Conservation (phyloP, 345 rosid genomes). For the Acer yangbiense region DNA sequence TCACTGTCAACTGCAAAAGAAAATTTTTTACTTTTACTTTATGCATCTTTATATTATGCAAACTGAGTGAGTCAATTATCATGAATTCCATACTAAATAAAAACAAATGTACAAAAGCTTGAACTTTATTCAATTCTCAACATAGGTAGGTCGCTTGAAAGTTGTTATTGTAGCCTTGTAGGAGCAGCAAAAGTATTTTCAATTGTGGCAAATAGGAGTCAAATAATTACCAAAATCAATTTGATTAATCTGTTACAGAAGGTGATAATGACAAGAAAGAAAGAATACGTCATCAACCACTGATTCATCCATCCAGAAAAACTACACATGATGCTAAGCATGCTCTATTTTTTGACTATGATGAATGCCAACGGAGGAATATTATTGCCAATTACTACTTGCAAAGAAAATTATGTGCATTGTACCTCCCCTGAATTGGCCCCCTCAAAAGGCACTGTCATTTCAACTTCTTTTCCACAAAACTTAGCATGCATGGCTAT, state of each 20-base stretch:
- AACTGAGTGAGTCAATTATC: not conserved
- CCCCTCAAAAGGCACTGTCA: slow-evolving; percentile 94
- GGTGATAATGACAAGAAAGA: not conserved
- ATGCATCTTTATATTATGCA: not conserved
- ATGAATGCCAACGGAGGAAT: not conserved
- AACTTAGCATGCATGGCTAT: slow-evolving; percentile 74
- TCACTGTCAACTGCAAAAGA: slow-evolving; percentile 66
- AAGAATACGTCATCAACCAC: slow-evolving; percentile 5
- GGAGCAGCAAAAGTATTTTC: not conserved
- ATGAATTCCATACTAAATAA: not conserved
- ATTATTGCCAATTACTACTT: not conserved
- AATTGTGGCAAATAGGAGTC: not conserved
- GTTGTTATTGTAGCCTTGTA: not conserved
- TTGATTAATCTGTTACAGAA: not conserved
- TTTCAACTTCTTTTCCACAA: slow-evolving; percentile 84
- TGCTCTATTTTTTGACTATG: slow-evolving; percentile 9
- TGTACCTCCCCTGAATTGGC: slow-evolving; percentile 73
- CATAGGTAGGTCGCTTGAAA: not conserved
- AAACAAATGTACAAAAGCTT: not conserved
- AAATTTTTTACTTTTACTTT: not conserved
- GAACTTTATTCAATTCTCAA: not conserved
- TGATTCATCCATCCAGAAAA: not conserved
- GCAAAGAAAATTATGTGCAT: not conserved
- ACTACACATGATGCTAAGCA: not conserved
- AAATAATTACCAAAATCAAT: not conserved